Conservation (phyloP, 352 stramenopile genomes). For the Blastocystis sp. region DNA sequence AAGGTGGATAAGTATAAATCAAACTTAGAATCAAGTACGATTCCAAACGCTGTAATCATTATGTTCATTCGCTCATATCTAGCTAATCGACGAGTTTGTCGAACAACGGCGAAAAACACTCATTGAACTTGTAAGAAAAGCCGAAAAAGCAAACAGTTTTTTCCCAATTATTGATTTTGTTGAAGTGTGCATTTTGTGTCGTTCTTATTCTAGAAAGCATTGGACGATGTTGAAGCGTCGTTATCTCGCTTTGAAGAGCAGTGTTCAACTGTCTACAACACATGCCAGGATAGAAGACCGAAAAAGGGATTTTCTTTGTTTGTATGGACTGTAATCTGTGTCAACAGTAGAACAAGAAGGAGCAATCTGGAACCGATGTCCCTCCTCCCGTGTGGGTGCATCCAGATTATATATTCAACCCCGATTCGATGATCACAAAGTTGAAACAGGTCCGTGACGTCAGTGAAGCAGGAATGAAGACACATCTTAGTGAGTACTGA, state of each 20-base stretch:
- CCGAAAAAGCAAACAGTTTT: neutral
- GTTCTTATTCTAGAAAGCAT: neutral
- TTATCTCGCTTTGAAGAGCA: slow-evolving; percentile 13
- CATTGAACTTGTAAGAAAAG: neutral
- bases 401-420: slow-evolving; percentile 56
- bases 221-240: neutral
- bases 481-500: neutral
- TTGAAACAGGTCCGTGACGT: slow-evolving; percentile 33
- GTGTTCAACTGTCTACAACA: neutral
- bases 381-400: slow-evolving; percentile 32
- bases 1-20: slow-evolving; percentile 21
- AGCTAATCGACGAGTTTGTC: slow-evolving; percentile 44
- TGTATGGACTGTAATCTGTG: neutral
- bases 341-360: slow-evolving; percentile 48
- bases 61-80: neutral
- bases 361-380: slow-evolving; percentile 26
- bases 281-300: slow-evolving; percentile 31
- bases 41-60: neutral
- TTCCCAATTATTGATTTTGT: slow-evolving; percentile 57
- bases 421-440: slow-evolving; percentile 46
- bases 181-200: neutral
- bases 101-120: slow-evolving; percentile 3
- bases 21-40: neutral
- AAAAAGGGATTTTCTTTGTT: slow-evolving; percentile 45
- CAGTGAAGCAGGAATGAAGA: neutral